A percentile compares a stretch with the other conserved stretches of the same genome.
These are phyloP conservation scores for Xeromyces bisporus DNA, from an alignment of 495 filamentous ascomycete species.

Conservation along the genomic window DNA sequence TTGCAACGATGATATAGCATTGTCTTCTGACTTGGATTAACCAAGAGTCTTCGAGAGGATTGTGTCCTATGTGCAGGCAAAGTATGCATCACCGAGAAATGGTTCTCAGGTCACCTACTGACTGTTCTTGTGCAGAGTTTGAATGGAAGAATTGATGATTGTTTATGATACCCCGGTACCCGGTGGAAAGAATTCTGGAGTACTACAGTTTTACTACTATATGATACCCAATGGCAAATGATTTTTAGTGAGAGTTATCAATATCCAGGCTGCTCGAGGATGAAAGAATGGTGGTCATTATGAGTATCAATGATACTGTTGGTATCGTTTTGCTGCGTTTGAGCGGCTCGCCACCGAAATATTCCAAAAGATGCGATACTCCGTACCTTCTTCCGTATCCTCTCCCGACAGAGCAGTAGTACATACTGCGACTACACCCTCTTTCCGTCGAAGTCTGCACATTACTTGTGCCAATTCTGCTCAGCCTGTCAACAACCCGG, in stretches of 20 bases:
- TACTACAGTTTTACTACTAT: neutral
- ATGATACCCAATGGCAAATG: too few relatives aligned
- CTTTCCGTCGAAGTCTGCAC: constrained; percentile 32
- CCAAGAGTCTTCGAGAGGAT: constrained; percentile 79
- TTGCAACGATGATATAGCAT: too few relatives aligned
- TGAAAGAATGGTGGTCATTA: too few relatives aligned
- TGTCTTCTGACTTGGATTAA: constrained; percentile 93
- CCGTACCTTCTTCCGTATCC: too few relatives aligned
- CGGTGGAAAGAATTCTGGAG: too few relatives aligned
- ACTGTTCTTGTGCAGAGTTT: constrained; percentile 35
- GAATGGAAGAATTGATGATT: constrained; percentile 43
- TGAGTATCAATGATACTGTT: too few relatives aligned
- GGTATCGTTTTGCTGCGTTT: too few relatives aligned
- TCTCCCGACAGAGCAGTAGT: constrained; percentile 29
- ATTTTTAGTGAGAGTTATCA: too few relatives aligned
- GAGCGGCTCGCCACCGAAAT: too few relatives aligned
- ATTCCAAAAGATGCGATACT: too few relatives aligned
- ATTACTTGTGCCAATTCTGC: constrained; percentile 38
- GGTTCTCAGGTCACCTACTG: constrained; percentile 6
- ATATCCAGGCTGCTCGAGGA: too few relatives aligned
- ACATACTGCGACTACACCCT: constrained; percentile 16
- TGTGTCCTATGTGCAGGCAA: constrained; percentile 96
- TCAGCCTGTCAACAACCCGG: constrained; percentile 16
- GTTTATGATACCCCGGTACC: constrained; percentile 7
- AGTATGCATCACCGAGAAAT: constrained; percentile 37